phyloP scores from a whole-genome alignment of 2,329 filamentous ascomycete genomes.

The Curvularia sp. region DNA sequence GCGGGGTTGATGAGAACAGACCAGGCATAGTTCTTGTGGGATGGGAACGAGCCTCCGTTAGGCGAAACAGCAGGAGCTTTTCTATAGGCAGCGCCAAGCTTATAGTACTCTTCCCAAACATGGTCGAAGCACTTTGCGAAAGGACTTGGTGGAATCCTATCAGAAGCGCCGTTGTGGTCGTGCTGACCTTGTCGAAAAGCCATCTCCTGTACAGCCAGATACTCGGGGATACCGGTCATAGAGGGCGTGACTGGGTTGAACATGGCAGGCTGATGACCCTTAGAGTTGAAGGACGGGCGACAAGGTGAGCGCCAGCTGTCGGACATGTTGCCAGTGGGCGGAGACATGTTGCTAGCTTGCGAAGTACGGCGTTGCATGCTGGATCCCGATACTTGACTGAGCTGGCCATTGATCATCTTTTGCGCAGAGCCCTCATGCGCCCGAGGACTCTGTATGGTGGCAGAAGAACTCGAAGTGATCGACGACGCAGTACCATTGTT shows the following conservation, averaged over 20 bases:
- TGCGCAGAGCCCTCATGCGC: conserved; percentile 14
- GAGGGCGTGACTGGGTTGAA: conserved; percentile 8
- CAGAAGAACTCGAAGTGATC: conserved; percentile 4
- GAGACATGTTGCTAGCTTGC: conserved; percentile 6
- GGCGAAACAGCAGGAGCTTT: conserved; percentile 12
- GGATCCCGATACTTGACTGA: conserved; percentile 1
- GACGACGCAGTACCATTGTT: conserved; percentile 1
- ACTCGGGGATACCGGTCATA: conserved; percentile 28
- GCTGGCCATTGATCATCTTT: conserved; percentile 1
- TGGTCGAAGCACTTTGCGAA: conserved; percentile 26
- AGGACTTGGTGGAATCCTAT: conserved; percentile 24
- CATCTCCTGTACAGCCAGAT: conserved; percentile 31
- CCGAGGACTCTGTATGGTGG: not conserved
- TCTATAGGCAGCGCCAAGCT: conserved; percentile 25
- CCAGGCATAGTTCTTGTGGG: conserved; percentile 30
- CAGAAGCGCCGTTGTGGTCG: conserved; percentile 14
- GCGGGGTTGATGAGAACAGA: conserved; percentile 35
- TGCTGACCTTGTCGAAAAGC: conserved; percentile 36
- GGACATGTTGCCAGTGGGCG: conserved; percentile 7
- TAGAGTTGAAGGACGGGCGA: conserved; percentile 12
- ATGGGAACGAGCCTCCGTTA: conserved; percentile 5
- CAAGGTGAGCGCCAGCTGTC: conserved; percentile 9
- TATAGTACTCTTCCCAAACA: conserved; percentile 31
- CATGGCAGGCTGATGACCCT: conserved; percentile 5
- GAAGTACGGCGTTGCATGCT: conserved; percentile 11